These are phyloP conservation scores for Penicillium nordicum DNA, from an alignment of 2,329 filamentous ascomycete genomes.

Conservation along the genomic window DNA sequence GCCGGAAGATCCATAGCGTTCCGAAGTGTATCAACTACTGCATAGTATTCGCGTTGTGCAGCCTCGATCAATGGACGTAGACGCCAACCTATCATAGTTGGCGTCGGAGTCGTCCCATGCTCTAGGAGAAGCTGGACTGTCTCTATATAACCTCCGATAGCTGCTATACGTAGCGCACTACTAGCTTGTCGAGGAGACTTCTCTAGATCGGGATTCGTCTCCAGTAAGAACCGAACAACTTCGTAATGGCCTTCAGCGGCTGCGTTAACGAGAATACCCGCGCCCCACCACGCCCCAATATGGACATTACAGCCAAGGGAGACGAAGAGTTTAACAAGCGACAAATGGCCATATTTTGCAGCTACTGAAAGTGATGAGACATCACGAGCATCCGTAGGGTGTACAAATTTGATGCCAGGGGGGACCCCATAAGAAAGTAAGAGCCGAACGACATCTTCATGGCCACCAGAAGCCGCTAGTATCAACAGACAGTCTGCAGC, in stretches of 20 bases:
- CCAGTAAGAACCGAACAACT: neutral
- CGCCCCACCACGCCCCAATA: neutral
- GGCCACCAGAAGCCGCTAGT: neutral
- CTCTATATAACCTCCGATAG: neutral
- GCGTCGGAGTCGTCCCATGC: neutral
- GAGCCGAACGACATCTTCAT: neutral
- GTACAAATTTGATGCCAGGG: neutral
- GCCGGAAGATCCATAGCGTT: neutral
- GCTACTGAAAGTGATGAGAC: neutral
- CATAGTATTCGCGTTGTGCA: neutral
- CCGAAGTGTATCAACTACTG: neutral
- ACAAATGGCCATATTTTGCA: neutral
- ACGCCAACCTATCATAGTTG: neutral
- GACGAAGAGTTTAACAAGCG: neutral
- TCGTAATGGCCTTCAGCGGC: neutral
- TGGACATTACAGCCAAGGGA: neutral
- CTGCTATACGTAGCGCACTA: neutral
- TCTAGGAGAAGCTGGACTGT: neutral
- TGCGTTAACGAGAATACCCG: neutral
- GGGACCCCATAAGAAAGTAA: neutral
- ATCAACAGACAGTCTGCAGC: neutral
- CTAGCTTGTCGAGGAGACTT: neutral
- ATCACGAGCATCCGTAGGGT: neutral
- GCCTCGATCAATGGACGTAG: neutral
- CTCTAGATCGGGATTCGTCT: neutral